Percentiles rank a stretch among this genome's conserved stretches.
phyloP scores from a whole-genome alignment of 2,329 filamentous ascomycete species.

The Paracoccidioides lutzii region DNA sequence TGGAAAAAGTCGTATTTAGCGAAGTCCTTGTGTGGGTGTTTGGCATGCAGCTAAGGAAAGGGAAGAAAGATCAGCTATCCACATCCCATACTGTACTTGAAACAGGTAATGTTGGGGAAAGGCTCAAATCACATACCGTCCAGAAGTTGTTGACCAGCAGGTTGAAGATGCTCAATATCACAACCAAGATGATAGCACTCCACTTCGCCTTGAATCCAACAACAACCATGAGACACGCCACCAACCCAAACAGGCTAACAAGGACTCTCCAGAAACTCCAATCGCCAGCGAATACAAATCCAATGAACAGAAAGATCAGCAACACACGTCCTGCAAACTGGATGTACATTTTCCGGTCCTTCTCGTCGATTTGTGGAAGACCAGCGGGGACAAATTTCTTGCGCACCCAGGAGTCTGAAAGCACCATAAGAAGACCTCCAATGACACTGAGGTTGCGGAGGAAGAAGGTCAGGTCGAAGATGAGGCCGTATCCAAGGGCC shows the following conservation, averaged over 20 bases:
- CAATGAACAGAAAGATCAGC: slow-evolving; percentile 93
- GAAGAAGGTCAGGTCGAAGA: slow-evolving; percentile 99
- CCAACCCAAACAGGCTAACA: slow-evolving; percentile 70
- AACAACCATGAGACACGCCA: slow-evolving; percentile 96
- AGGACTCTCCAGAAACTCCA: slow-evolving; percentile 83
- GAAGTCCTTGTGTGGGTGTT: slow-evolving; percentile 99
- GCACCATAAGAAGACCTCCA: slow-evolving; percentile 92
- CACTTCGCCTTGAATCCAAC: slow-evolving; percentile 99
- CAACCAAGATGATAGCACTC: slow-evolving; percentile 86
- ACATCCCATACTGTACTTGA: neutral
- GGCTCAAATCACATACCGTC: slow-evolving; percentile 57
- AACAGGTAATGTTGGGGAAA: neutral
- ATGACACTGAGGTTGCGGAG: slow-evolving; percentile 96
- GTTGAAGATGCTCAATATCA: slow-evolving; percentile 95
- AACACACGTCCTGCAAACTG: slow-evolving; percentile 92
- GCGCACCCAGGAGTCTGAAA: slow-evolving; percentile 95
- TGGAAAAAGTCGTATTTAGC: slow-evolving; percentile 99
- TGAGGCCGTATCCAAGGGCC: slow-evolving; percentile 89
- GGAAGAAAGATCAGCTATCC: slow-evolving; percentile 12
- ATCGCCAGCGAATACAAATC: slow-evolving; percentile 88
- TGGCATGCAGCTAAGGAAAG: slow-evolving; percentile 73
- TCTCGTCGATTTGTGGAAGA: slow-evolving; percentile 87
- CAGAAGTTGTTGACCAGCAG: slow-evolving; percentile 98
- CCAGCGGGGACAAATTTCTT: slow-evolving; percentile 96
- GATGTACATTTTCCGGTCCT: slow-evolving; percentile 99